Base-by-base conservation (phyloP, 192 early-diverging fungal species). In the Podila minutissima region DNA sequence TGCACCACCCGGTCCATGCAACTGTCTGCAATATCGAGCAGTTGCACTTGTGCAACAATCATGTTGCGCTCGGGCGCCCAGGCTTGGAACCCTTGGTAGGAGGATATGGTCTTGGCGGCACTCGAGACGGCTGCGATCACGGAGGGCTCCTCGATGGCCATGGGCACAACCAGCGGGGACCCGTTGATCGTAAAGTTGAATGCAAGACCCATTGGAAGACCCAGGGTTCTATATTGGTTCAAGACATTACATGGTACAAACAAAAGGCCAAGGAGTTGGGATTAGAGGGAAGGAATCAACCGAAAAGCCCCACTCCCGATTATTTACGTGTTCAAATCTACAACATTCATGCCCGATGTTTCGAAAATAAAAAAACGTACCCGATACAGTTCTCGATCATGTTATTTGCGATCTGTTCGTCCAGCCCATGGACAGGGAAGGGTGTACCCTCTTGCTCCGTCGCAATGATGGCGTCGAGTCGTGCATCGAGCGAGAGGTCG, bases 361-460 rank as follows among this genome's bases (percentile, higher is more conserved):
- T 33, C 2, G n/a, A 5, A 57, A 41, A 17, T 13, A 31, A 35
- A 50, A 0, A 55, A 55, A 28, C 59, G 64, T 77, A 91, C 86
- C 92, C 92, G 17, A 92, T 83, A 66, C 91, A 92, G 78, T 93
- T 93, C 75, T 94, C 93, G 35, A 94, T 89, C 93, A 94, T 94
- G 67, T 93, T 91, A 75, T 94, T 87, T 11, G 93, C 93, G 29
- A 91, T 85, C 49, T 88, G 66, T 59, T 91, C 89, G 60, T 92
- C 89, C 19, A 94, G 85, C 1, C 89, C 89, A 66, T 84, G 67
- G 20, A 94, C 81, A 2, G 92, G 92, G 62, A 90, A 93, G 4
- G 62, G 70, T 0, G 57, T 22, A 0, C 69, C 72, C 19, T 77
- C 67, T 20, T 74, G 75, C n/a, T 79, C 71, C 6, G 71, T 62